Evolutionary conservation across 2,329 filamentous ascomycete genomes (phyloP).

Genomic region (Neophaeococcomyces mojaviensis): DNA sequence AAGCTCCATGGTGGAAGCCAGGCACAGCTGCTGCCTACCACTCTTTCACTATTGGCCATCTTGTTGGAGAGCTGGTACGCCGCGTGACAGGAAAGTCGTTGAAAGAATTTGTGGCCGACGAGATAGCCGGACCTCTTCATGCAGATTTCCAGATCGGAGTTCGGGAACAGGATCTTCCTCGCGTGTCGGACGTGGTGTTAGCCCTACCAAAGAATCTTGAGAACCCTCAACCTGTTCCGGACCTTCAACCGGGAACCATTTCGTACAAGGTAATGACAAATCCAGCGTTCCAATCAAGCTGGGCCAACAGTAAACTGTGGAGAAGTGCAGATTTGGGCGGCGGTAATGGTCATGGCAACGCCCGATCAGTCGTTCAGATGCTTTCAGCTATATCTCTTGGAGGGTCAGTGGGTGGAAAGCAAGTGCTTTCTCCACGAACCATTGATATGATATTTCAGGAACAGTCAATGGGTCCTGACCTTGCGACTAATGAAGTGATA

Average conservation of each 20-base stretch:
- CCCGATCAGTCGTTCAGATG: constrained; percentile 36
- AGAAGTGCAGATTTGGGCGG: constrained; percentile 36
- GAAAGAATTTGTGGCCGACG: constrained; percentile 37
- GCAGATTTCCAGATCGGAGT: constrained; percentile 44
- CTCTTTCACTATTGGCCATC: constrained; percentile 32
- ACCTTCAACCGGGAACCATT: constrained; percentile 23
- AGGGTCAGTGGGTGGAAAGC: constrained; percentile 28
- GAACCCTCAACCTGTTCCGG: too few relatives aligned
- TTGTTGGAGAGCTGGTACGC: constrained; percentile 39
- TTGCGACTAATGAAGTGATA: constrained; percentile 29
- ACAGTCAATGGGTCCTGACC: constrained; percentile 36
- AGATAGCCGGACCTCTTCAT: constrained; percentile 35
- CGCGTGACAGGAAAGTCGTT: constrained; percentile 36
- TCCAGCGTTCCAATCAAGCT: constrained; percentile 20
- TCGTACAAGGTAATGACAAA: constrained; percentile 27
- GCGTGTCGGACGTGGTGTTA: constrained; percentile 32
- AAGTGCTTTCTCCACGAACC: constrained; percentile 35
- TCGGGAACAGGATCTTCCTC: constrained; percentile 34
- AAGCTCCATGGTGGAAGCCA: constrained; percentile 40
- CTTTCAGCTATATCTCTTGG: constrained; percentile 32
- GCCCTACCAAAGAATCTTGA: constrained; percentile 16
- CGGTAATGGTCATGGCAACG: constrained; percentile 41
- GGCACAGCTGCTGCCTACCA: constrained; percentile 41
- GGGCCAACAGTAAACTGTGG: constrained; percentile 28
- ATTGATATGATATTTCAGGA: constrained; percentile 41